These are phyloP conservation scores for Polytolypa hystricis DNA, from an alignment of 2,329 filamentous ascomycete genomes.

Conservation along the genomic window DNA sequence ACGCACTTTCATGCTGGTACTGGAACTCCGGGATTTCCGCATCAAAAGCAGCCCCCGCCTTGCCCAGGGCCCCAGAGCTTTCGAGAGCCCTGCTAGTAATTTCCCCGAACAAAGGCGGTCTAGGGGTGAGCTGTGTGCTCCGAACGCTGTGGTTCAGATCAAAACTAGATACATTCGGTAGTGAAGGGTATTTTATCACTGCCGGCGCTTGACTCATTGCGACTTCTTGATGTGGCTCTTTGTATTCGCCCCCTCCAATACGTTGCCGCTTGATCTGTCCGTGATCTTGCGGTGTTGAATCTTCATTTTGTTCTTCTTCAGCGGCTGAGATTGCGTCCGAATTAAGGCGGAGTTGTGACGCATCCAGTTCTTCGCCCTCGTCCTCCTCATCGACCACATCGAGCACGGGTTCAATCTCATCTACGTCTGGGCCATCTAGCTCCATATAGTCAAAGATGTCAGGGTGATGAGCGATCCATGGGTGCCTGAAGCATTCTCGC, in stretches of 20 bases:
- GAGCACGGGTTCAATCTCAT: constrained; percentile 41
- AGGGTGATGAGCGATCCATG: constrained; percentile 55
- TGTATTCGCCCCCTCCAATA: constrained; percentile 3
- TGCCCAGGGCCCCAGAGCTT: constrained; percentile 40
- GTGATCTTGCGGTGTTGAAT: constrained; percentile 7
- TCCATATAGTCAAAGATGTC: constrained; percentile 49
- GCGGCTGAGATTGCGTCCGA: constrained; percentile 34
- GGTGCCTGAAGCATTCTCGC: constrained; percentile 55
- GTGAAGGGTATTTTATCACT: constrained; percentile 32
- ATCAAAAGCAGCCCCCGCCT: too few species aligned
- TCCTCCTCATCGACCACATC: constrained; percentile 25
- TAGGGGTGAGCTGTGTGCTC: constrained; percentile 14
- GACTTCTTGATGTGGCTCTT: constrained; percentile 5
- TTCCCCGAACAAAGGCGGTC: constrained; percentile 47
- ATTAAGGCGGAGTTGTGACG: constrained; percentile 54
- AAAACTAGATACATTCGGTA: constrained; percentile 30
- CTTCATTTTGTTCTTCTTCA: constrained; percentile 23
- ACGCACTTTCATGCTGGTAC: constrained; percentile 9
- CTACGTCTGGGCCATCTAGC: constrained; percentile 36
- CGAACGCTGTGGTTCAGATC: constrained; percentile 14
- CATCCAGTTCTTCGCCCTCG: constrained; percentile 34
- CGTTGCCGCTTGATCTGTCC: constrained; percentile 11
- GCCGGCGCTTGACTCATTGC: constrained; percentile 11
- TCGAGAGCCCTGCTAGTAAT: constrained; percentile 45
- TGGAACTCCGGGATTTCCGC: constrained; percentile 16